Evolutionary conservation across 768 basidiomycete genomes (phyloP), one percentile per base, ranked within the genome.

Genomic region (Tulasnella sp.): DNA sequence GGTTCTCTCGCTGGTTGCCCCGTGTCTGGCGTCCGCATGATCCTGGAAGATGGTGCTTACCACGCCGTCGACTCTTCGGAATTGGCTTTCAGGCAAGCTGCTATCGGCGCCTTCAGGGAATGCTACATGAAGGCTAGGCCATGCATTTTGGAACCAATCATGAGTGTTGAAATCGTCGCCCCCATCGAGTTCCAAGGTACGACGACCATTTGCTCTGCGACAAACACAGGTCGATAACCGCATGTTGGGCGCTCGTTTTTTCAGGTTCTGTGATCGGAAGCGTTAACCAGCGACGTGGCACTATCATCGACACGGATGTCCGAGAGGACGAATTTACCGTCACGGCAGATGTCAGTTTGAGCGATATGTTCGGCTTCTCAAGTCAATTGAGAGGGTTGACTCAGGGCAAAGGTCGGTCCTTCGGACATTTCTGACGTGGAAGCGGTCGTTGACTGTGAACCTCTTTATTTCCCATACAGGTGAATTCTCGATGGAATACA

Each of bases 291-390:
- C 91, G 98, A 39, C 91, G 95, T 71, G 98, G 98, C 6, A 95
- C 94, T 2, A 98, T 99, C 83, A 87, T 97, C 58, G 97, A 98
- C 83, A 97, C 94, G 82, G 98, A 99, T 86, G 93, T 97, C 42
- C 92, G 97, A 62, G 97, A 98, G 82, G 98, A 99, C 82, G 97
- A 99, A 86, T 99, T 99, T 84, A 95, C 94, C 6, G 90, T 93
- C 77, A 88, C 90, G 39, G 96, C 95, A 31, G 97, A 98, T 84
- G 97, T 99, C 18, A 92, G 95, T 10, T 85, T 99, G 85, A 98
- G 96, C 85, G 97, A 99, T 82, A 99, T 99, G 97, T 99, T 99
- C 84, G 94, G 95, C 24, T 98, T 98, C 85, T 97, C 96, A 48
- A 95, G 92, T 83, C 93, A 95, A 82, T 88, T 99, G 71, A 91